A percentile compares a stretch with the other conserved stretches of the same genome.
Evolutionary conservation across 768 basidiomycete genomes (phyloP).

Genomic region (Tricholoma bakamatsutake): DNA sequence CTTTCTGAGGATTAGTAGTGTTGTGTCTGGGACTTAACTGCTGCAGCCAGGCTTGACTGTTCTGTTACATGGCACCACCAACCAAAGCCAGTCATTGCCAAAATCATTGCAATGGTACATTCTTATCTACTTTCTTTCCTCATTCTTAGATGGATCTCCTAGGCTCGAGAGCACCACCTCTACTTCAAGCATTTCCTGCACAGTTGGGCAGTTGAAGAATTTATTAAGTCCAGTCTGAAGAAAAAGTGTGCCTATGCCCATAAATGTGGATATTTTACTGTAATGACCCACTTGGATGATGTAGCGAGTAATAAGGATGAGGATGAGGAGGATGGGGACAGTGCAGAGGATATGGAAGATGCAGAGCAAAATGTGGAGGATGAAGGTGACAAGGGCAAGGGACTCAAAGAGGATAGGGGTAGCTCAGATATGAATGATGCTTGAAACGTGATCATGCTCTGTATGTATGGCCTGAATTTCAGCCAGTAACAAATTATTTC

Average conservation of each 20-base stretch:
- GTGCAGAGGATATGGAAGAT: too few species aligned
- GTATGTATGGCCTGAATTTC: not conserved
- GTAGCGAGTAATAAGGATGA: not conserved
- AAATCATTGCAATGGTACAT: conserved; percentile 1
- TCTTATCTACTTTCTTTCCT: not conserved
- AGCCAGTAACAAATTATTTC: not conserved
- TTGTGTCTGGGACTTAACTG: not conserved
- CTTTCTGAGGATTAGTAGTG: not conserved
- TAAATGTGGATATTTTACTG: not conserved
- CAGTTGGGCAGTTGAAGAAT: not conserved
- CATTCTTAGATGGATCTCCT: not conserved
- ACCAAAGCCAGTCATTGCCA: not conserved
- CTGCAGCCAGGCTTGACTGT: not conserved
- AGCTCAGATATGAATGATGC: not conserved
- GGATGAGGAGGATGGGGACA: not conserved
- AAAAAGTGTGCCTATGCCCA: not conserved
- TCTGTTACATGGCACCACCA: not conserved
- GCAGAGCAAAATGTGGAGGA: too few species aligned
- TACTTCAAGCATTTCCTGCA: not conserved
- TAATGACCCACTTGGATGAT: not conserved
- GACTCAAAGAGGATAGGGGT: too few species aligned
- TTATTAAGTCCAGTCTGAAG: not conserved
- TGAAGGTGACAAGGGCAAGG: not conserved
- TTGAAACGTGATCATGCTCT: not conserved
- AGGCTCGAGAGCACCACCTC: not conserved